These are phyloP conservation scores for Lentinula aciculospora DNA, from an alignment of 768 basidiomycete genomes.

Conservation along the genomic window DNA sequence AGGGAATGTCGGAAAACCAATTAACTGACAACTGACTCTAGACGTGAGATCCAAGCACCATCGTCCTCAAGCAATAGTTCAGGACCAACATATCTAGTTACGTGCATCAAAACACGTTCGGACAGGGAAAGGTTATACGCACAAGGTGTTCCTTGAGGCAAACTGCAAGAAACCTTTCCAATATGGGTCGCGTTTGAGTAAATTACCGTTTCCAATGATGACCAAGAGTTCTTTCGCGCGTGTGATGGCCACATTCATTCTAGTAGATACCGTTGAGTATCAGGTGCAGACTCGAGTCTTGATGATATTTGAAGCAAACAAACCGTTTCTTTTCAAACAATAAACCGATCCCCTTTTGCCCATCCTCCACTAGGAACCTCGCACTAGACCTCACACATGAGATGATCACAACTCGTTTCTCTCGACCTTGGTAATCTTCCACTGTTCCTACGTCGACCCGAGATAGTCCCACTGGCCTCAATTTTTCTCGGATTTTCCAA, in stretches of 20 bases:
- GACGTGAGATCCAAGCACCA: slow-evolving; percentile 41
- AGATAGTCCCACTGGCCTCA: slow-evolving; percentile 33
- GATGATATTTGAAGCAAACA: slow-evolving; percentile 5
- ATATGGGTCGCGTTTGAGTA: slow-evolving; percentile 40
- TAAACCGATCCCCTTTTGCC: slow-evolving; percentile 37
- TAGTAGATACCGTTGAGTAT: slow-evolving; percentile 12
- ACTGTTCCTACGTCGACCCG: slow-evolving; percentile 49
- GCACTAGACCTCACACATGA: slow-evolving; percentile 42
- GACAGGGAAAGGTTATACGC: slow-evolving; percentile 10
- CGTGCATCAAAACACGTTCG: neutral
- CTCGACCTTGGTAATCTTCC: slow-evolving; percentile 50
- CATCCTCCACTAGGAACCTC: slow-evolving; percentile 44
- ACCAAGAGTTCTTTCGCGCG: slow-evolving; percentile 49
- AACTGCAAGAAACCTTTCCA: slow-evolving; percentile 49
- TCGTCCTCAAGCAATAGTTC: slow-evolving; percentile 35
- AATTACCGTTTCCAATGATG: slow-evolving; percentile 38
- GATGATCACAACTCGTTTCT: slow-evolving; percentile 44
- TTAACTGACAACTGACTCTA: slow-evolving; percentile 30
- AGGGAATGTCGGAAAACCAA: neutral
- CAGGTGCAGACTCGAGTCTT: neutral
- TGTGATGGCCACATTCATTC: slow-evolving; percentile 52
- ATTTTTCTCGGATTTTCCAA: slow-evolving; percentile 39
- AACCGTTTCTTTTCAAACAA: slow-evolving; percentile 43
- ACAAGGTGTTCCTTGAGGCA: slow-evolving; percentile 40
- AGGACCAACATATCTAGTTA: slow-evolving; percentile 38